Evolutionary conservation across 225 moss, liverwort and hornwort genomes (phyloP), one percentile per base, ranked within the genome.

Genomic region (Marchantia paleacea): DNA sequence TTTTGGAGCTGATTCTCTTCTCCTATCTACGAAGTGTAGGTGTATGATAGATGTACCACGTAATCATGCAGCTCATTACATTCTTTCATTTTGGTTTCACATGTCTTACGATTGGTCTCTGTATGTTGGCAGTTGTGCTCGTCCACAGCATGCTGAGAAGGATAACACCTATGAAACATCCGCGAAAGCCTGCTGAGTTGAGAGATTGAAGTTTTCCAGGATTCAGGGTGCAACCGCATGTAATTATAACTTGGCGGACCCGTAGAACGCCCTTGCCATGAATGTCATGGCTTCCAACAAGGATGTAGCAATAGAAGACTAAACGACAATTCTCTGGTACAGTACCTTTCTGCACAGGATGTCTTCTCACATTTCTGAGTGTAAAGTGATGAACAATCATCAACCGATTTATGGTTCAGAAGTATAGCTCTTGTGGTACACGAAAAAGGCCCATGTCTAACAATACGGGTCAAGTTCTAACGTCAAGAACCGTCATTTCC

Each of bases 121-220:
- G 69, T 19, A 55, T 72, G 79, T 83, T 82, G 85, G 14, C 94
- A 94, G 96, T 92, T 85, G 87, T 96, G 52, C 82, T 88, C 70
- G 50, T 86, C 78, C 96, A 96, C 78, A 90, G 94, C 85, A 92
- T 91, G 81, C 82, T 92, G 74, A 86, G 96, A 85, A 90, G 96
- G 87, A 90, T 92, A 82, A 94, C 94, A 55, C 72, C 89, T 61
- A 14, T 76, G 52, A 89, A 72, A 83, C 81, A 29, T 63, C 25
- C 80, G 13, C 10, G 77, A n/a, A 67, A 79, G 64, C 71, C 60
- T 75, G 20, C 12, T 55, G 75, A 80, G 51, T 48, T 69, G 75
- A 63, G 69, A 47, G 74, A 26, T 50, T 61, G 60, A 66, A 69
- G 8, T 15, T 14, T 68, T 20, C 24, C 26, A 15, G 7, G 52